Conservation (phyloP, 2,329 filamentous ascomycete genomes). For the Paraconiothyrium sp. region DNA sequence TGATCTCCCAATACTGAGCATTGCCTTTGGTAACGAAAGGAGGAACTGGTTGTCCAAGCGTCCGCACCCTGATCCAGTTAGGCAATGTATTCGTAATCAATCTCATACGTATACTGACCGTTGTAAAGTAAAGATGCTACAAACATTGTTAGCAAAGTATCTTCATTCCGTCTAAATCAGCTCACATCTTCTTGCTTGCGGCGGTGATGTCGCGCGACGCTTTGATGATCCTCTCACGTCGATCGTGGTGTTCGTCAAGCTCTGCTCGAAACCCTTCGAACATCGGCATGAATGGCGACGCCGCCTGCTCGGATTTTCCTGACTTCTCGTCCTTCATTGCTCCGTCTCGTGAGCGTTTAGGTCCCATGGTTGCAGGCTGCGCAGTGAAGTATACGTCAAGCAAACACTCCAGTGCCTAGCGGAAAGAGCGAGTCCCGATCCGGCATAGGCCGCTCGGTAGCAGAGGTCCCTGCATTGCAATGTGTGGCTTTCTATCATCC, state of each 20-base stretch:
- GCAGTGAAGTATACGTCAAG: constrained; percentile 26
- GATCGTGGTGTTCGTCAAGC: constrained; percentile 93
- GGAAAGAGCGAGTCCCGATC: constrained; percentile 26
- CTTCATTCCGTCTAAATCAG: neutral
- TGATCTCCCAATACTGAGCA: constrained; percentile 73
- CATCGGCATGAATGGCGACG: constrained; percentile 68
- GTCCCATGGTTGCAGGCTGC: constrained; percentile 33
- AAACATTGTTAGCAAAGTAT: constrained; percentile 23
- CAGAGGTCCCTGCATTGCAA: neutral
- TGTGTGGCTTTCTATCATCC: neutral
- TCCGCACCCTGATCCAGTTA: constrained; percentile 66
- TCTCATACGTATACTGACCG: constrained; percentile 62
- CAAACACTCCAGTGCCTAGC: constrained; percentile 34
- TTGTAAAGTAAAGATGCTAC: constrained; percentile 84
- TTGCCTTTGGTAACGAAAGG: constrained; percentile 75
- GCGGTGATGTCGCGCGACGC: constrained; percentile 91
- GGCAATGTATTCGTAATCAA: neutral
- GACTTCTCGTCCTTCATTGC: constrained; percentile 41
- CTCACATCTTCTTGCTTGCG: constrained; percentile 94
- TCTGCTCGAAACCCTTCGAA: constrained; percentile 88
- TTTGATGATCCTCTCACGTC: constrained; percentile 89
- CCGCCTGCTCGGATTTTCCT: constrained; percentile 39
- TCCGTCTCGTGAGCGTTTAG: constrained; percentile 49
- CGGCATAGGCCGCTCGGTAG: constrained; percentile 24
- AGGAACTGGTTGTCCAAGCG: constrained; percentile 69